phyloP scores from a whole-genome alignment of 2,329 filamentous ascomycete species.

The Phaeosphaeria sp. region DNA sequence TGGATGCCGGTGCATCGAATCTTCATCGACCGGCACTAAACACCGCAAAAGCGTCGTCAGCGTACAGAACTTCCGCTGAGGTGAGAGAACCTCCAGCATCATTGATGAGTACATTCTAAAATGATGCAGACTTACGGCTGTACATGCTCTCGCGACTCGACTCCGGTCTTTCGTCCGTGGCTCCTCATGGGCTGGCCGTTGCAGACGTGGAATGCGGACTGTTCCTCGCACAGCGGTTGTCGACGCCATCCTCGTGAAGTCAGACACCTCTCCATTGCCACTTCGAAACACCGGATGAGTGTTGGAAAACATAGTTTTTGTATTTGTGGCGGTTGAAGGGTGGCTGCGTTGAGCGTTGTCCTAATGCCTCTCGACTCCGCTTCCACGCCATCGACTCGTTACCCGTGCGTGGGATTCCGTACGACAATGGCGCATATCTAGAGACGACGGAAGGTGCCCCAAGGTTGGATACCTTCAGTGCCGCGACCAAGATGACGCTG shows the following conservation, averaged over 20 bases:
- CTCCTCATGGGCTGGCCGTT: conserved; percentile 2
- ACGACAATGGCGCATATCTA: not conserved
- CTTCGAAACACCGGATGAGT: not conserved
- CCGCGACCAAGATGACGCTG: not conserved
- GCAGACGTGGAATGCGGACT: conserved; percentile 31
- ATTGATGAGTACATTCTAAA: too few relatives aligned
- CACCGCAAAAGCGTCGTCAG: conserved; percentile 14
- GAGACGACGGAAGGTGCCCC: not conserved
- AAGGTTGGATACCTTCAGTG: not conserved
- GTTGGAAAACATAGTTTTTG: not conserved
- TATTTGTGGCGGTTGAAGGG: not conserved
- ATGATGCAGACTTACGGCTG: conserved; percentile 8
- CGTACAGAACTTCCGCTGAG: not conserved
- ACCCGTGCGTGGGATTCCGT: not conserved
- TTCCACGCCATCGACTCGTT: not conserved
- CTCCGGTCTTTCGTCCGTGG: conserved; percentile 10
- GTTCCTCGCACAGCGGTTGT: conserved; percentile 7
- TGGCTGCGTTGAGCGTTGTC: not conserved
- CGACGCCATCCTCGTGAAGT: conserved; percentile 2
- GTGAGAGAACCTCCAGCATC: not conserved
- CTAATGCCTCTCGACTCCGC: not conserved
- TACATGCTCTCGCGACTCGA: conserved; percentile 24
- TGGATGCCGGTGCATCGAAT: conserved; percentile 50
- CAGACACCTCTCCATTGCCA: not conserved
- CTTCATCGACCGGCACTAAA: conserved; percentile 49